Conservation (phyloP, 2,329 filamentous ascomycete genomes). For the Rosellinia necatrix region DNA sequence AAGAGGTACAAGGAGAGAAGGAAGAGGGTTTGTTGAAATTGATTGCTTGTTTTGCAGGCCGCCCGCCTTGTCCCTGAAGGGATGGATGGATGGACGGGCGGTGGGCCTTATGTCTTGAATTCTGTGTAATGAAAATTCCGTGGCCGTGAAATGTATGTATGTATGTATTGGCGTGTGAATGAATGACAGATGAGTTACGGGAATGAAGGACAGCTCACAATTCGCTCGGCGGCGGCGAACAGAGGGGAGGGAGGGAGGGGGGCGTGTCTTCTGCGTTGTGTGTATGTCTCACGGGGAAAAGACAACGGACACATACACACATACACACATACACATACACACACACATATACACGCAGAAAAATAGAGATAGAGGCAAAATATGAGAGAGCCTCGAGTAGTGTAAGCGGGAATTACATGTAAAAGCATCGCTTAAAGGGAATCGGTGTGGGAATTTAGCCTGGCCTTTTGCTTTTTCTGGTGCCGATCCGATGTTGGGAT, state of each 20-base stretch:
- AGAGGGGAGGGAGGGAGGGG: slow-evolving; percentile 13
- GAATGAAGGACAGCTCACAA: too few relatives aligned
- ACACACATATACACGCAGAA: too few relatives aligned
- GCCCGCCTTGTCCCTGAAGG: slow-evolving; percentile 20
- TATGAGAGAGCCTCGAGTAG: not conserved
- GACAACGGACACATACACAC: too few relatives aligned
- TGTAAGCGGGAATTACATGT: not conserved
- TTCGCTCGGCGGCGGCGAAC: too few relatives aligned
- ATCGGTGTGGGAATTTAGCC: slow-evolving; percentile 8
- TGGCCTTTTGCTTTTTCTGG: slow-evolving; percentile 2
- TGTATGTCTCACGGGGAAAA: slow-evolving; percentile 21
- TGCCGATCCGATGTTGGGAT: slow-evolving; percentile 18
- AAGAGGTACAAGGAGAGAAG: too few relatives aligned
- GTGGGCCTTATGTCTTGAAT: slow-evolving; percentile 35
- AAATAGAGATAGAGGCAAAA: too few relatives aligned
- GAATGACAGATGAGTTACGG: too few relatives aligned
- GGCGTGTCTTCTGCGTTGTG: slow-evolving; percentile 5
- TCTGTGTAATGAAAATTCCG: slow-evolving; percentile 27
- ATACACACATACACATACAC: too few relatives aligned
- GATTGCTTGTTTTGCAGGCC: too few relatives aligned
- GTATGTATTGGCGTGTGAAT: too few relatives aligned
- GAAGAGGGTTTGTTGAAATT: slow-evolving; percentile 21
- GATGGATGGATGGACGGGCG: slow-evolving; percentile 35
- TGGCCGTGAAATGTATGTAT: too few relatives aligned
- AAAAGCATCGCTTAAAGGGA: not conserved